Percentiles rank a stretch among this genome's conserved stretches.
phyloP scores from a whole-genome alignment of 495 filamentous ascomycete species.

The Aspergillus incahuasiensis region DNA sequence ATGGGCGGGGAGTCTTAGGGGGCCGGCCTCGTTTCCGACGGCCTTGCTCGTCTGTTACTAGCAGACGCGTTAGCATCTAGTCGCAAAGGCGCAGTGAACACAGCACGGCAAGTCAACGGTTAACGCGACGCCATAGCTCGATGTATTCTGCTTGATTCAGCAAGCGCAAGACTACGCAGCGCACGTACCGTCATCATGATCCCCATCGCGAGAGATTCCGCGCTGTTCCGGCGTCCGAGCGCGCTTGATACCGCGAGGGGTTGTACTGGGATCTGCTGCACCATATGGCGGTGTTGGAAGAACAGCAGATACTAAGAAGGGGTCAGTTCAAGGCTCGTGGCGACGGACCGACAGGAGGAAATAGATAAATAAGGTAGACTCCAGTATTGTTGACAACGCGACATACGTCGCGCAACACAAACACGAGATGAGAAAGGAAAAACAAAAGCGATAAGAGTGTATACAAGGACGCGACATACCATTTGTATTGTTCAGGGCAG shows the following conservation, averaged over 20 bases:
- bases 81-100: neutral
- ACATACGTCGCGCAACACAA: neutral
- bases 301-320: slow-evolving; percentile 38
- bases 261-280: slow-evolving; percentile 46
- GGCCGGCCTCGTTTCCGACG: slow-evolving; percentile 84
- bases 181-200: slow-evolving; percentile 81
- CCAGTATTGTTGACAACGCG: neutral
- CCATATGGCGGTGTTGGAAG: slow-evolving; percentile 42
- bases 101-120: slow-evolving; percentile 2
- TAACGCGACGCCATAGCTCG: slow-evolving; percentile 17
- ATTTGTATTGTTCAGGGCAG: slow-evolving; percentile 57
- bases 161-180: slow-evolving; percentile 16
- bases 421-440: neutral
- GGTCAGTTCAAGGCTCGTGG: slow-evolving; percentile 39
- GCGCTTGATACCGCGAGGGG: slow-evolving; percentile 80
- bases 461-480: slow-evolving; percentile 40
- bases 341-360: slow-evolving; percentile 18
- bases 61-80: slow-evolving; percentile 9
- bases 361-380: slow-evolving; percentile 7
- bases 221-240: slow-evolving; percentile 85
- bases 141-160: neutral
- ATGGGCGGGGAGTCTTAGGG: slow-evolving; percentile 60
- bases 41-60: slow-evolving; percentile 60
- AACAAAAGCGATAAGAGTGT: neutral
- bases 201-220: slow-evolving; percentile 57